Evolutionary conservation across 73 alveolate species (phyloP), one percentile per base, ranked within the genome.

Genomic region (Paramecium tetraurelia): DNA sequence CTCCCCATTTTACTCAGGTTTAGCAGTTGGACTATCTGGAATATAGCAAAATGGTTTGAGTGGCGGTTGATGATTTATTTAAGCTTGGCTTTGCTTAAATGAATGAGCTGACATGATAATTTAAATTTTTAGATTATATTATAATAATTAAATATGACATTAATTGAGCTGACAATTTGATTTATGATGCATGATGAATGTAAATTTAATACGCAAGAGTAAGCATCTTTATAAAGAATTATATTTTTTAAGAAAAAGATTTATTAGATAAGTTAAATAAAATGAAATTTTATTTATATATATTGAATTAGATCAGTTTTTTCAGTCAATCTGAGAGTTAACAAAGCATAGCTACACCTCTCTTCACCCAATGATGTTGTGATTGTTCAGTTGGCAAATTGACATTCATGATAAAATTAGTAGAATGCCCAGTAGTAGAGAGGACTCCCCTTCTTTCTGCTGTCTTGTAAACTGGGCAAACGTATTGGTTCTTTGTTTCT

Each of bases 371-470:
- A 90, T 97, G 99, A 29, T 95, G 93, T 29, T 98, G 95, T 21
- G 95, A 63, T 33, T 94, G 85, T 35, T 57, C 86, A 11, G 96
- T 92, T 1, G 97, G 88, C 8, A 63, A 11, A 69, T 71, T 97
- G 93, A 97, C 95, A 68, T 96, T 94, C 92, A 89, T 94, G 75
- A 95, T 95, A 90, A 92, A 97, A 94, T 97, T 97, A 4, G 99
- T 98, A 18, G 99, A 95, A 92, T 98, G 99, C n/a, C 99, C 99
- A 10, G 99, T 98, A 6, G 99, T 98, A 43, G 99, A 84, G 36
- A 57, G 36, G 21, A 29, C 27, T 77, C 86, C 72, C 20, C 36
- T 44, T 41, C 71, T 38, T 14, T 48, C 71, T 10, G 86, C 96
- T 33, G 96, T 96, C 84, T 95, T 95, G 58, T 92, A 92, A 57